A percentile compares a stretch with the other conserved stretches of the same genome.
Evolutionary conservation across 2,329 filamentous ascomycete genomes (phyloP).

Genomic region (Boeremia lycopersici): DNA sequence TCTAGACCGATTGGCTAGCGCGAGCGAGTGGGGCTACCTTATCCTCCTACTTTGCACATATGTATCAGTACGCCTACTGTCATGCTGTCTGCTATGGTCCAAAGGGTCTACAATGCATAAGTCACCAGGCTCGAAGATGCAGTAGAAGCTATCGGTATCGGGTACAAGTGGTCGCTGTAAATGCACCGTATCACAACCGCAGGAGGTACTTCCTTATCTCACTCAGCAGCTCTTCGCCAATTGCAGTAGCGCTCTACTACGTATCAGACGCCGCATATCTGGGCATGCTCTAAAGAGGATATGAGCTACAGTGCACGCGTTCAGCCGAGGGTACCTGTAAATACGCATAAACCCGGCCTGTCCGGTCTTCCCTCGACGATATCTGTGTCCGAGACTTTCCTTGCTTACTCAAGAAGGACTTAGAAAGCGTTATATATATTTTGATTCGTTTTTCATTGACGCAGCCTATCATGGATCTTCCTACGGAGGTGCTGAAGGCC

Average conservation of each 20-base stretch:
- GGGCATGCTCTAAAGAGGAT: conserved; percentile 18
- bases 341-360: conserved; percentile 4
- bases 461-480: conserved; percentile 26
- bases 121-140: neutral
- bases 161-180: neutral
- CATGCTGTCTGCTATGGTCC: neutral
- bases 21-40: conserved; percentile 12
- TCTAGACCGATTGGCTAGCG: conserved; percentile 16
- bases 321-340: conserved; percentile 13
- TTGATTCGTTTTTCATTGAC: neutral
- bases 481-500: conserved; percentile 44
- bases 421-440: neutral
- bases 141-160: neutral
- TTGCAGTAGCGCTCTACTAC: conserved; percentile 17
- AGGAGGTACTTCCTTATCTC: conserved; percentile 19
- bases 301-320: conserved; percentile 1
- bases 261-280: conserved; percentile 30
- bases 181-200: neutral
- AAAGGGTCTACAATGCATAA: neutral
- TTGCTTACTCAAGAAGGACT: neutral
- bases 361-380: neutral
- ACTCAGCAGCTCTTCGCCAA: conserved; percentile 11
- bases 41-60: neutral
- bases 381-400: neutral
- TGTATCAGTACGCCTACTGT: neutral